Evolutionary conservation across 73 alveolate species (phyloP).

Genomic region (Symbiodinium pilosum): DNA sequence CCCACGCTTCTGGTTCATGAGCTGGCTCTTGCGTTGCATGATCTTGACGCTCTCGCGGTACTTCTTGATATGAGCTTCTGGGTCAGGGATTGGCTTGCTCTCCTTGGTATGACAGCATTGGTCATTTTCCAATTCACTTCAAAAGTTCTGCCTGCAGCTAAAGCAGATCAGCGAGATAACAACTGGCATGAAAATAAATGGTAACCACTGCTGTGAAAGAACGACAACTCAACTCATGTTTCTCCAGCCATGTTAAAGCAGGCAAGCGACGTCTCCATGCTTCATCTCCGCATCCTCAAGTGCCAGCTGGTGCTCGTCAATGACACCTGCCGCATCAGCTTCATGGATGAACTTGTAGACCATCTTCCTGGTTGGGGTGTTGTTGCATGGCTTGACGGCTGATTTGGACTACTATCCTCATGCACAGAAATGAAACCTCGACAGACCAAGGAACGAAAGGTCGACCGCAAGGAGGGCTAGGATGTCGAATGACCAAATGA

Average conservation of each 20-base stretch:
- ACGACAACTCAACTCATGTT: no score
- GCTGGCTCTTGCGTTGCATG: conserved; percentile 21
- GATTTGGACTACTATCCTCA: no score
- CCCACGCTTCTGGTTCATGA: conserved; percentile 35
- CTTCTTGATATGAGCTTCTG: conserved; percentile 33
- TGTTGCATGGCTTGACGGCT: no score
- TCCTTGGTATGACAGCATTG: background rate
- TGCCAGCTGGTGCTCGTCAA: conserved; percentile 12
- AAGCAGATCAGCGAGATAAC: no score
- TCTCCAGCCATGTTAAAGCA: no score
- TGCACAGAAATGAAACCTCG: no score
- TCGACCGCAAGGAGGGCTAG: conserved; percentile 62
- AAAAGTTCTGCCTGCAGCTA: no score
- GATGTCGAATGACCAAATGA: background rate
- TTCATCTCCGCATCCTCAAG: background rate
- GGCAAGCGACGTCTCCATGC: no score
- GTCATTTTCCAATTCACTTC: no score
- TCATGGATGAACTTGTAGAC: conserved; percentile 58
- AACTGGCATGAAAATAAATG: no score
- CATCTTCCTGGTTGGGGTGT: background rate
- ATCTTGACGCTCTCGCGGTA: conserved; percentile 82
- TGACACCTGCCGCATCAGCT: conserved; percentile 73
- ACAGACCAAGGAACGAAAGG: conserved; percentile 41
- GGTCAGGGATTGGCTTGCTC: conserved; percentile 30
- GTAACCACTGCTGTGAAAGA: no score